These are phyloP conservation scores for Alternaria angustiovoidea DNA, from an alignment of 2,329 filamentous ascomycete species.

Conservation along the genomic window DNA sequence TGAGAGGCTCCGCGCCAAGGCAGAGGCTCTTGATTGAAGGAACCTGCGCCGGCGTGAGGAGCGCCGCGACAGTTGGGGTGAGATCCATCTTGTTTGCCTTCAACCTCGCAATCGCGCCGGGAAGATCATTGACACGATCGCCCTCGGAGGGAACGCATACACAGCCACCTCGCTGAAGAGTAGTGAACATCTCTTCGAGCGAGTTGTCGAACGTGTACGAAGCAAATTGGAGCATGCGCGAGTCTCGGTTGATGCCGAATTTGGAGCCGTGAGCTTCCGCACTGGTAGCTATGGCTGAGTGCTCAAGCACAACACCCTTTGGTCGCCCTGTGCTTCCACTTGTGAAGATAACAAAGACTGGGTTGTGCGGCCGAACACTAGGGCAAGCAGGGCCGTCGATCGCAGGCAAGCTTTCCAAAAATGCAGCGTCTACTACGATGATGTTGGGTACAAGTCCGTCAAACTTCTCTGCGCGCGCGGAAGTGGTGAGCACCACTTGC, in stretches of 20 bases:
- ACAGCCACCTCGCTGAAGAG: conserved; percentile 60
- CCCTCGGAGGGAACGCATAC: conserved; percentile 65
- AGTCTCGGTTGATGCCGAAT: conserved; percentile 32
- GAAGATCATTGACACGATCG: conserved; percentile 61
- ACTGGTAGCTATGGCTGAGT: conserved; percentile 44
- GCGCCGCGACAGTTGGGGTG: conserved; percentile 66
- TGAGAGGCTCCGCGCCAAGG: conserved; percentile 56
- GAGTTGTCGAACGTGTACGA: conserved; percentile 65
- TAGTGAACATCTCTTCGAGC: conserved; percentile 64
- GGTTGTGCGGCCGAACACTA: conserved; percentile 35
- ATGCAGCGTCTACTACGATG: conserved; percentile 34
- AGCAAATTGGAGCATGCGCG: conserved; percentile 50
- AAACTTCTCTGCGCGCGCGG: conserved; percentile 49
- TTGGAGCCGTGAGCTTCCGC: conserved; percentile 41
- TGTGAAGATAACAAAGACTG: conserved; percentile 46
- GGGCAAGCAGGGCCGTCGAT: conserved; percentile 25
- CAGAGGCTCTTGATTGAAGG: conserved; percentile 55
- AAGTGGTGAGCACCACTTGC: conserved; percentile 52
- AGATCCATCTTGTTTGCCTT: conserved; percentile 54
- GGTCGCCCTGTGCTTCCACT: conserved; percentile 45
- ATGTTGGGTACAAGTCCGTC: conserved; percentile 55
- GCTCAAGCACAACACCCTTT: conserved; percentile 46
- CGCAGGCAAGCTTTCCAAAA: conserved; percentile 47
- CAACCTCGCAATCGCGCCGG: conserved; percentile 50
- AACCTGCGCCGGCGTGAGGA: conserved; percentile 55